These are phyloP conservation scores for Talaromyces marneffei DNA, from an alignment of 2,329 filamentous ascomycete species.

Conservation along the genomic window DNA sequence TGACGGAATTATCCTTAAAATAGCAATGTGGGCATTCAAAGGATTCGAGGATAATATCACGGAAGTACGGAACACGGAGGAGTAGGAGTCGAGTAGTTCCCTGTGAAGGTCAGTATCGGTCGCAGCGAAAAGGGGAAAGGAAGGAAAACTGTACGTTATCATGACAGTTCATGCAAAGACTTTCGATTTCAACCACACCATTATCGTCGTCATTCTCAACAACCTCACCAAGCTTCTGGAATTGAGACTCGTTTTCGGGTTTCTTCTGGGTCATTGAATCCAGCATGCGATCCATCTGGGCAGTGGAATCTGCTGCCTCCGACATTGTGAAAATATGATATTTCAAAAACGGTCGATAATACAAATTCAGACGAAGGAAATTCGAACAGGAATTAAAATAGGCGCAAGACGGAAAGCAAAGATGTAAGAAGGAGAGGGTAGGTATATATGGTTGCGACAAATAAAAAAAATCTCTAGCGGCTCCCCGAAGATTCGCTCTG, in stretches of 20 bases:
- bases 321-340: constrained; percentile 11
- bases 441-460: not conserved
- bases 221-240: constrained; percentile 35
- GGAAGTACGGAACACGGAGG: constrained; percentile 92
- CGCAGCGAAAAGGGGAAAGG: not conserved
- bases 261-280: constrained; percentile 15
- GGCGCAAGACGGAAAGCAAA: not conserved
- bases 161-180: constrained; percentile 80
- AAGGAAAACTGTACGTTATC: constrained; percentile 54
- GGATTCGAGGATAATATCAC: constrained; percentile 95
- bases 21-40: constrained; percentile 87
- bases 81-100: constrained; percentile 81
- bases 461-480: constrained; percentile 14
- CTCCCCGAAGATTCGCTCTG: constrained; percentile 15
- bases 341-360: not conserved
- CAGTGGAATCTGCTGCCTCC: constrained; percentile 6
- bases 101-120: constrained; percentile 41
- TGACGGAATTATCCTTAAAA: constrained; percentile 88
- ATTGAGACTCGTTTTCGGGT: constrained; percentile 25
- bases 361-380: too few relatives aligned
- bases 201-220: constrained; percentile 37
- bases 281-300: constrained; percentile 15
- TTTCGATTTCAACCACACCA: constrained; percentile 53
- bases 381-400: too few relatives aligned
- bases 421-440: not conserved